Percentiles rank a stretch among this genome's conserved stretches.
These are phyloP conservation scores for Phytophthora meadii DNA, from an alignment of 352 stramenopile genomes.

Conservation along the genomic window DNA sequence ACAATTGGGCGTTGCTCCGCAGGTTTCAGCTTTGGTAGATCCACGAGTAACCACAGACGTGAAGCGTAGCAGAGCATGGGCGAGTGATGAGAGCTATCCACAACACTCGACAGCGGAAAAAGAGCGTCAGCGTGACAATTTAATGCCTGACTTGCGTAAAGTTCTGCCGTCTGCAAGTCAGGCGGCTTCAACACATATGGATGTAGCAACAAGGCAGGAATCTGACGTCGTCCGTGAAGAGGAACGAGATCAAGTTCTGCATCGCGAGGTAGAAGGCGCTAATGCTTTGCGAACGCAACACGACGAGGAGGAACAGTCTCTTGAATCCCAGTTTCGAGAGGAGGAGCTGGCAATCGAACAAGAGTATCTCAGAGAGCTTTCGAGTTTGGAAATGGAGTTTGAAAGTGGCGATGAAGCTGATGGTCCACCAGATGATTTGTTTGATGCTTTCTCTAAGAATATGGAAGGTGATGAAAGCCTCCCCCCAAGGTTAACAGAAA, in stretches of 20 bases:
- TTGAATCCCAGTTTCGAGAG: constrained; percentile 53
- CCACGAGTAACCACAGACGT: constrained; percentile 1
- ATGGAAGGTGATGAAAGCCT: constrained; percentile 14
- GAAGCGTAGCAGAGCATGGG: constrained; percentile 20
- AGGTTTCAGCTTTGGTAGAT: not conserved
- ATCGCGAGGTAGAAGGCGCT: constrained; percentile 35
- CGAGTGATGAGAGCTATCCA: constrained; percentile 47
- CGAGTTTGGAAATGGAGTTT: constrained; percentile 63
- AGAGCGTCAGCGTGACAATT: constrained; percentile 58
- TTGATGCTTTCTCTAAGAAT: constrained; percentile 7
- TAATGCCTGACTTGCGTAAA: constrained; percentile 52
- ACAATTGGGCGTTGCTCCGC: not conserved
- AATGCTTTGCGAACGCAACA: constrained; percentile 33
- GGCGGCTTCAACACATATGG: constrained; percentile 48
- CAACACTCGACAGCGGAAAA: constrained; percentile 56
- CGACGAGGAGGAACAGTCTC: constrained; percentile 31
- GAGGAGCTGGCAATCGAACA: constrained; percentile 60
- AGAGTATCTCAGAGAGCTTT: constrained; percentile 60
- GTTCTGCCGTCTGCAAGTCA: constrained; percentile 56
- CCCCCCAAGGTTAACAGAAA: not conserved
- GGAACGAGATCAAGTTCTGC: constrained; percentile 32
- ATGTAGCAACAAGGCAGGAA: constrained; percentile 45
- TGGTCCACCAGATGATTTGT: constrained; percentile 19
- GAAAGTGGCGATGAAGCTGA: constrained; percentile 21
- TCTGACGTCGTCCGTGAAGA: constrained; percentile 36